Evolutionary conservation across 345 rosid species (phyloP).

Genomic region (Acer yangbiense): DNA sequence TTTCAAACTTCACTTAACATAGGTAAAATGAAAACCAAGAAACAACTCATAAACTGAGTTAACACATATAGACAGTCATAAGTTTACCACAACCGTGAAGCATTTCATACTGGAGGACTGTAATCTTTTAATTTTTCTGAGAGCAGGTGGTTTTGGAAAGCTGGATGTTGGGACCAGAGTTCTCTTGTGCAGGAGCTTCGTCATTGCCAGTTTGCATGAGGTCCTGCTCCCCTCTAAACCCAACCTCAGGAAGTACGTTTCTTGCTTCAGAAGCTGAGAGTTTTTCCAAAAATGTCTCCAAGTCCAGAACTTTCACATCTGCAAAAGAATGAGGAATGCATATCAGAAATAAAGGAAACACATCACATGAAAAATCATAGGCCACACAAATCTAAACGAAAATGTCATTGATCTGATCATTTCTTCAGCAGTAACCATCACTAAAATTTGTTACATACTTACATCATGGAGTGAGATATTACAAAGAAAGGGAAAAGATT

Average conservation of each 20-base stretch:
- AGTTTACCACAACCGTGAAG: not conserved
- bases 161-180: not conserved
- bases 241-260: too few species aligned
- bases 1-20: not conserved
- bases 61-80: too few species aligned
- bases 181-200: not conserved
- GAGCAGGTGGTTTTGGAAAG: not conserved
- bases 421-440: not conserved
- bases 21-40: not conserved
- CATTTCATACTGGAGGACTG: not conserved
- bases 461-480: not conserved
- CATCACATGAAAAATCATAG: not conserved
- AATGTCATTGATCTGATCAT: not conserved
- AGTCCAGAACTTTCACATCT: conserved; percentile 1
- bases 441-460: not conserved
- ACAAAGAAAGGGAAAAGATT: not conserved
- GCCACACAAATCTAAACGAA: not conserved
- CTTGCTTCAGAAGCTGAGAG: too few species aligned
- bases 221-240: too few species aligned
- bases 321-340: not conserved
- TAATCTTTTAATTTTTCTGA: not conserved
- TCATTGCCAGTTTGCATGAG: not conserved
- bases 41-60: not conserved
- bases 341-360: not conserved
- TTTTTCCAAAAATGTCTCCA: not conserved